phyloP scores from a whole-genome alignment of 202 grass and related monocot species.

The Dendrocalamus latiflorus region DNA sequence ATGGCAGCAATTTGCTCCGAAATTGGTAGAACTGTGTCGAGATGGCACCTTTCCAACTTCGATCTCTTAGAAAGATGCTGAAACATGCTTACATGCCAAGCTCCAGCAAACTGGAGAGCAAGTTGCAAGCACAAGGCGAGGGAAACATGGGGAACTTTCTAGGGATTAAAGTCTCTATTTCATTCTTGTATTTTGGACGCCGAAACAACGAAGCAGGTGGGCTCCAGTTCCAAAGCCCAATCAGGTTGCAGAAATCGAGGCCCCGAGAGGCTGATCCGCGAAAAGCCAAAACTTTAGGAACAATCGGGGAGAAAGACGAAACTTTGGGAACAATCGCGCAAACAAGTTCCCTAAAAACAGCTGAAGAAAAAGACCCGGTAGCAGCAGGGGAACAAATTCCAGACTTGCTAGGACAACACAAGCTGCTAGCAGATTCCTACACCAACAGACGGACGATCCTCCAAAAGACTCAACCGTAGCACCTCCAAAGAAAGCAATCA shows the following conservation, averaged over 20 bases:
- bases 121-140: conserved; percentile 14
- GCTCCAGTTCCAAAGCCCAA: background rate
- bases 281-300: background rate
- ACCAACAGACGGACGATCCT: background rate
- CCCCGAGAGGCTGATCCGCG: background rate
- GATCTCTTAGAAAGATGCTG: background rate
- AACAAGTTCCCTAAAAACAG: too few relatives aligned
- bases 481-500: background rate
- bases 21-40: too few relatives aligned
- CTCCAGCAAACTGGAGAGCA: background rate
- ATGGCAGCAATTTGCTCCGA: too few relatives aligned
- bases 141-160: background rate
- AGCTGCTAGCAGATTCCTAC: background rate
- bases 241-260: background rate
- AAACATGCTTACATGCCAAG: background rate
- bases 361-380: background rate
- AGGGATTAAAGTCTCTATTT: background rate
- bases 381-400: background rate
- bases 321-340: background rate
- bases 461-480: background rate
- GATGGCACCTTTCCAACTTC: background rate
- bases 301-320: background rate
- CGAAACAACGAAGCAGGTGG: background rate
- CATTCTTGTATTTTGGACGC: background rate
- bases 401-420: background rate